These are phyloP conservation scores for Rosa lucieae DNA, from an alignment of 306 rosid genomes.

Conservation along the genomic window DNA sequence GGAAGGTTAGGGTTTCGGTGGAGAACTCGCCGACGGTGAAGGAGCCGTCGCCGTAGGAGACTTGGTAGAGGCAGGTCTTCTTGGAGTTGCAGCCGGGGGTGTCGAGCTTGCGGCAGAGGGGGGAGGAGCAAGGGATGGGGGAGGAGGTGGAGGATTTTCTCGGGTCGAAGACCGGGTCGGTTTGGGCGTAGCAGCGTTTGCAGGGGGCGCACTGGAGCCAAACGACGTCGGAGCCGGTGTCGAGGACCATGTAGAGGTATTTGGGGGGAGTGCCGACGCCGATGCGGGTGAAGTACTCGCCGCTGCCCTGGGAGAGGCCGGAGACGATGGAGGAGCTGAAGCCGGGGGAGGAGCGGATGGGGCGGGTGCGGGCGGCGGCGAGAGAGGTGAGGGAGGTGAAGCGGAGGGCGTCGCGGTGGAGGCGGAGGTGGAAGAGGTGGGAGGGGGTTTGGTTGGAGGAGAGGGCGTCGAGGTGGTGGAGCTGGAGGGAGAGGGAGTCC, in stretches of 20 bases:
- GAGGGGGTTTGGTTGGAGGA: conserved; percentile 51
- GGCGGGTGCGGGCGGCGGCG: conserved; percentile 18
- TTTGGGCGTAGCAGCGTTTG: conserved; percentile 67
- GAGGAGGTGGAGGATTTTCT: conserved; percentile 51
- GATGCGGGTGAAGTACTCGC: conserved; percentile 94
- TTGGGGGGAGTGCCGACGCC: conserved; percentile 85
- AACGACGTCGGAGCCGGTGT: conserved; percentile 89
- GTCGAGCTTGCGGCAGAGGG: conserved; percentile 65
- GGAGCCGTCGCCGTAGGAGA: conserved; percentile 91
- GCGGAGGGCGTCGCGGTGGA: conserved; percentile 64
- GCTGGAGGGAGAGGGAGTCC: conserved; percentile 33
- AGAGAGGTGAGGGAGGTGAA: conserved; percentile 35
- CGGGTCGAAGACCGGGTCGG: conserved; percentile 83
- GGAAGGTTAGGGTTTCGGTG: conserved; percentile 86
- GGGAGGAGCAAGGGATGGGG: conserved; percentile 60
- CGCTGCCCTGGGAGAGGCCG: conserved; percentile 84
- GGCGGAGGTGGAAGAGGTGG: conserved; percentile 66
- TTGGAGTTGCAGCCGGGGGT: conserved; percentile 54
- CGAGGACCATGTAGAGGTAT: conserved; percentile 78
- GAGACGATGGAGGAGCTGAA: conserved; percentile 82
- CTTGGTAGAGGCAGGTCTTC: conserved; percentile 69
- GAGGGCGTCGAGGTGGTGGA: conserved; percentile 72
- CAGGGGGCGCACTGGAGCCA: conserved; percentile 96
- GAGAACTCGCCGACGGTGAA: conserved; percentile 79
- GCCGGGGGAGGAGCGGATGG: conserved; percentile 15